Evolutionary conservation across 2,329 filamentous ascomycete species (phyloP).

Genomic region (Calonectria ilicicola): DNA sequence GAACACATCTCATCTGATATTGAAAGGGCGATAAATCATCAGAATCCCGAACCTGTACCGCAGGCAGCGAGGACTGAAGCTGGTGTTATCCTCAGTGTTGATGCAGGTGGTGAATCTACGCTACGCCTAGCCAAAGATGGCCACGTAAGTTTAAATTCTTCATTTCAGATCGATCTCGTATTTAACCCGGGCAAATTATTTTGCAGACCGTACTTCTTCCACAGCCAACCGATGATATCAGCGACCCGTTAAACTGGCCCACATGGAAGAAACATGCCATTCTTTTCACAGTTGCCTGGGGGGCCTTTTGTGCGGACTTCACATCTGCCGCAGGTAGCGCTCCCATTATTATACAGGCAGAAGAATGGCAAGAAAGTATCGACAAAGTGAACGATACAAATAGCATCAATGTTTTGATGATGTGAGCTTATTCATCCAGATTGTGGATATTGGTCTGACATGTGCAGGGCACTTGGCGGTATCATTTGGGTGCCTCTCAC

Average conservation of each 20-base stretch:
- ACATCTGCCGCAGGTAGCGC: slow-evolving; percentile 32
- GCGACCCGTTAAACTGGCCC: slow-evolving; percentile 35
- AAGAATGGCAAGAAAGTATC: slow-evolving; percentile 25
- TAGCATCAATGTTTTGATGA: slow-evolving; percentile 32
- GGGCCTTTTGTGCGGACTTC: slow-evolving; percentile 32
- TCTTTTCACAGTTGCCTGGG: slow-evolving; percentile 30
- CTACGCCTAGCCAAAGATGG: slow-evolving; percentile 32
- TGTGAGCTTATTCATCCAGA: background rate
- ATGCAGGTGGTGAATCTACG: slow-evolving; percentile 14
- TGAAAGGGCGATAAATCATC: slow-evolving; percentile 14
- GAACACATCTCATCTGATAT: slow-evolving; percentile 29
- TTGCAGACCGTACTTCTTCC: slow-evolving; percentile 31
- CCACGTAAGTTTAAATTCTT: slow-evolving; percentile 16
- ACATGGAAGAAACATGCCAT: slow-evolving; percentile 33
- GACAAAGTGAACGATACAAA: slow-evolving; percentile 27
- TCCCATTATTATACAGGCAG: slow-evolving; percentile 29
- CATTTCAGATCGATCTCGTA: background rate
- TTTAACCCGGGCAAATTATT: background rate
- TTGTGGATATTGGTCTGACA: background rate
- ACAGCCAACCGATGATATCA: slow-evolving; percentile 28
- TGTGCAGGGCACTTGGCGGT: slow-evolving; percentile 26
- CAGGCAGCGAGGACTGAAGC: slow-evolving; percentile 31
- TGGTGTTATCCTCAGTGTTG: slow-evolving; percentile 27
- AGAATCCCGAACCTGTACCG: slow-evolving; percentile 22
- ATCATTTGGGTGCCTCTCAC: slow-evolving; percentile 34